Conservation (phyloP, 306 rosid species). For the Acacia confusa region DNA sequence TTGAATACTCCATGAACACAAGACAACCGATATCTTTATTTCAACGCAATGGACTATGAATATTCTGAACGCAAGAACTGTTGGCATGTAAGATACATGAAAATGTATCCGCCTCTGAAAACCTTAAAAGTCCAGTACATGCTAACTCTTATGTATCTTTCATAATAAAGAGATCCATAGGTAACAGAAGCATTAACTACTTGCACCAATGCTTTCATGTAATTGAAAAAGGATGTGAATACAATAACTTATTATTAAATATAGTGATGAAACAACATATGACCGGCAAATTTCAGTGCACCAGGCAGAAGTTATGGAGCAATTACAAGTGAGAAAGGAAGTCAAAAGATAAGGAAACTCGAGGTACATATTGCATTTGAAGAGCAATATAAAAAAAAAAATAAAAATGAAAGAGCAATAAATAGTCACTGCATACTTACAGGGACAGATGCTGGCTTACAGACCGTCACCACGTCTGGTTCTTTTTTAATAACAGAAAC, state of each 20-base stretch:
- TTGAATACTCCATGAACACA: background rate
- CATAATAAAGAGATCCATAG: background rate
- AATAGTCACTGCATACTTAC: no score
- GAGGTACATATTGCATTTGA: background rate
- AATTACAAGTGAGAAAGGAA: background rate
- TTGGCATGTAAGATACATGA: background rate
- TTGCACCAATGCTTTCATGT: background rate
- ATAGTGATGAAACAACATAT: no score
- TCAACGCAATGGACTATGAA: background rate
- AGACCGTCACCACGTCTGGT: conserved; percentile 55
- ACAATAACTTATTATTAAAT: no score
- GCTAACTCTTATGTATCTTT: background rate
- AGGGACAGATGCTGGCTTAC: conserved; percentile 73
- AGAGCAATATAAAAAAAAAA: background rate
- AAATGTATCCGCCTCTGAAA: background rate
- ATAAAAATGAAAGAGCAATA: no score
- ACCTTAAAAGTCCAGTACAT: background rate
- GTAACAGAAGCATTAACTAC: background rate
- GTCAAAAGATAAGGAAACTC: background rate
- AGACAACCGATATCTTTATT: background rate
- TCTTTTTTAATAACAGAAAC: conserved; percentile 51
- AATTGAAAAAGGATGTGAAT: no score
- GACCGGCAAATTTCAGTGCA: background rate
- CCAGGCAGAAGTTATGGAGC: background rate
- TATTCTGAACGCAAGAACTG: background rate